phyloP scores from a whole-genome alignment of 2,329 filamentous ascomycete genomes.

The Fusarium brachygibbosum region DNA sequence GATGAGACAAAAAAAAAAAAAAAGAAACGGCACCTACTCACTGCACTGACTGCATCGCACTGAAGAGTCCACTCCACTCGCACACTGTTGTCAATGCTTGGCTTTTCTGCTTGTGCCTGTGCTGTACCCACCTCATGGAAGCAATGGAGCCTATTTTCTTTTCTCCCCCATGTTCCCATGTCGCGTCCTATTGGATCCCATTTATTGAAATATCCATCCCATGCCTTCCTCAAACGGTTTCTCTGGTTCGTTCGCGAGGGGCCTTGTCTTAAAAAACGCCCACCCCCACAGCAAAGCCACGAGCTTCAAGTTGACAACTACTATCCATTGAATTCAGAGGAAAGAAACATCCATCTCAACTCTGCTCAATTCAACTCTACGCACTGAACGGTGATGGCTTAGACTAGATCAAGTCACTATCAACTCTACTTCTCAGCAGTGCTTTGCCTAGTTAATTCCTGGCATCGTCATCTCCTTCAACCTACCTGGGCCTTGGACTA shows the following conservation, averaged over 20 bases:
- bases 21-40: neutral
- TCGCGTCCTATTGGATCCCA: conserved; percentile 31
- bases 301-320: conserved; percentile 19
- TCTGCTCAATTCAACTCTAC: conserved; percentile 9
- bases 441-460: neutral
- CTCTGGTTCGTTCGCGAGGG: conserved; percentile 39
- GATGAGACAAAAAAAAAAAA: too few relatives aligned
- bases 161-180: conserved; percentile 25
- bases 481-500: conserved; percentile 33
- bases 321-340: conserved; percentile 7
- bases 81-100: conserved; percentile 19
- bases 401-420: neutral
- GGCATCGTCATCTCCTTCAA: conserved; percentile 29
- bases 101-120: conserved; percentile 5
- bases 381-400: conserved; percentile 19
- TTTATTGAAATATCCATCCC: conserved; percentile 29
- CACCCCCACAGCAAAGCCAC: conserved; percentile 39
- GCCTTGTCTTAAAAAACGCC: conserved; percentile 41
- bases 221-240: conserved; percentile 40
- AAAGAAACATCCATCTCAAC: conserved; percentile 6
- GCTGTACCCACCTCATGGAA: conserved; percentile 34
- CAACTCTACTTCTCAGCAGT: neutral
- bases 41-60: neutral
- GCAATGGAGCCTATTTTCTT: conserved; percentile 35
- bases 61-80: conserved; percentile 15